phyloP scores from a whole-genome alignment of 805 yeast species.

The Metahyphopichia silvanorum region DNA sequence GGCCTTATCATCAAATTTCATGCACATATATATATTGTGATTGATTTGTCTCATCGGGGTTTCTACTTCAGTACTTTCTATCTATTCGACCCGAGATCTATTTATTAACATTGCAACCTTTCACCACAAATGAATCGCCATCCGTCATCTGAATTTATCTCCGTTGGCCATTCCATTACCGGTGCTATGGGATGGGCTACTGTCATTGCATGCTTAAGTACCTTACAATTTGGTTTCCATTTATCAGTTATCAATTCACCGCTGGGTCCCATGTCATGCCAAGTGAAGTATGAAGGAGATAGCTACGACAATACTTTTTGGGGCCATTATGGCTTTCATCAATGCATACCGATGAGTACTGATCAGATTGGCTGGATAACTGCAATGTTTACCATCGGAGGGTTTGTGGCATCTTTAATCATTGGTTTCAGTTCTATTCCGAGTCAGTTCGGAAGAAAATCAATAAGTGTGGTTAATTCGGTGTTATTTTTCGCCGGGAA shows the following conservation, averaged over 20 bases:
- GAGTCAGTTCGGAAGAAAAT: slow-evolving; percentile 20
- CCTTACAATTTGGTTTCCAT: slow-evolving; percentile 39
- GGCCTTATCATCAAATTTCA: too few relatives aligned
- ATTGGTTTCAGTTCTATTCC: slow-evolving; percentile 26
- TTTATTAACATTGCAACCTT: too few relatives aligned
- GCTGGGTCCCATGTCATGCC: slow-evolving; percentile 25
- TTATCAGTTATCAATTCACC: slow-evolving; percentile 37
- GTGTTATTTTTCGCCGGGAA: slow-evolving; percentile 25
- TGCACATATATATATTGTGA: too few relatives aligned
- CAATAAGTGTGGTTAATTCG: slow-evolving; percentile 18
- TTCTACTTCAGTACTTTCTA: too few relatives aligned
- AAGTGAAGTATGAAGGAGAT: slow-evolving; percentile 11
- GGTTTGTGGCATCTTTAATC: slow-evolving; percentile 26
- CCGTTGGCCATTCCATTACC: slow-evolving; percentile 20
- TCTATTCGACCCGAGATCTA: too few relatives aligned
- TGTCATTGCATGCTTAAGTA: slow-evolving; percentile 29
- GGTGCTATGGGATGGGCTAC: slow-evolving; percentile 33
- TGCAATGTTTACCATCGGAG: slow-evolving; percentile 35
- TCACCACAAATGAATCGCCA: neutral
- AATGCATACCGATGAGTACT: slow-evolving; percentile 28
- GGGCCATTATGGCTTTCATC: slow-evolving; percentile 16
- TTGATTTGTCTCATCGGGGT: too few relatives aligned
- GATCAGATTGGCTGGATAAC: slow-evolving; percentile 21
- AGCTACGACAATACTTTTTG: slow-evolving; percentile 24
- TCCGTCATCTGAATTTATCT: slow-evolving; percentile 3